Base-by-base conservation (phyloP, 2,329 filamentous ascomycete genomes). In the Pseudocercospora fuligena region DNA sequence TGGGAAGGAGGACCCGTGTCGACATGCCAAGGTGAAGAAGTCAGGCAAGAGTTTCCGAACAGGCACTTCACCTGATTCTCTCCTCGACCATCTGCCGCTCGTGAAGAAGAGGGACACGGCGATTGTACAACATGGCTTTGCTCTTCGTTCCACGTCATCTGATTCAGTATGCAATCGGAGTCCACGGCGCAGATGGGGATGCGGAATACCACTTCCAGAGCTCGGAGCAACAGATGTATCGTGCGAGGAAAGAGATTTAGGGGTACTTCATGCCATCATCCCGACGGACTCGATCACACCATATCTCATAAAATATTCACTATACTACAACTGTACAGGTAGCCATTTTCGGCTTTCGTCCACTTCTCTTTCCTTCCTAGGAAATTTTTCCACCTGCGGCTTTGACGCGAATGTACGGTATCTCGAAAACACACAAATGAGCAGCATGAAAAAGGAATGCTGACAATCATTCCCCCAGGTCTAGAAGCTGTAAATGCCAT, bases 331-430 rank as follows among this genome's bases (percentile, higher is more conserved):
- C 40, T 43, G 40, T 43, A 43, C 40, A 43, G 40, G 19, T 19
- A 43, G 40, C 40, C 40, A 43, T 8, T n/a, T 16, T 43, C 14
- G 40, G 40, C 40, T n/a, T 43, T 43, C 14, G 40, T 43, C 40
- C 40, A 43, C n/a, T 43, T 43, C 16, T 43, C 16, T 43, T 43
- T 43, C 40, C 40, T 2, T 43, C 40, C 40, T n/a, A 19, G 40
- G 40, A 43, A 43, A 51, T 8, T 51, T 16, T 49, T 19, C 19
- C 23, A 19, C 12, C 47, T 51, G 47, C 47, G 47, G 19, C 8
- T 25, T 51, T 25, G 4, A 23, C 47, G 47, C 47, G 47, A 51
- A 51, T 51, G 47, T 51, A 51, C 47, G 47, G 47, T 51, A 51
- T 51, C 47, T 51, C 21, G 14, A 27, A 51, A 51, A 51, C 16